Conservation (phyloP, 352 stramenopile genomes). For the Pythium scleroteichum region DNA sequence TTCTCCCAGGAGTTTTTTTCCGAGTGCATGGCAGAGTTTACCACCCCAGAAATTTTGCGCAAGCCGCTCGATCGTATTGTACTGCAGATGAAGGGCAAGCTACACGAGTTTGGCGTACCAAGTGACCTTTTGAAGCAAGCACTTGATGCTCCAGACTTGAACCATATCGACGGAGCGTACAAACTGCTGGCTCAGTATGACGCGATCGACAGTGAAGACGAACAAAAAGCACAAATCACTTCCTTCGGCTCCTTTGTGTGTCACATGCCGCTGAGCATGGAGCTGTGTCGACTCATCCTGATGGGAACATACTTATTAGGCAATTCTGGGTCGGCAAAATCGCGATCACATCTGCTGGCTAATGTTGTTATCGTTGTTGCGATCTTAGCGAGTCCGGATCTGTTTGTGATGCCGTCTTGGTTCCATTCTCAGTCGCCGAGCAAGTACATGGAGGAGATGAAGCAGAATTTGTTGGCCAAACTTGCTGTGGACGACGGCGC, state of each 20-base stretch:
- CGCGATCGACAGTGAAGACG: conserved; percentile 60
- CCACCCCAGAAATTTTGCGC: conserved; percentile 77
- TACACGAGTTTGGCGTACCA: conserved; percentile 70
- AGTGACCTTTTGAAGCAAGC: conserved; percentile 68
- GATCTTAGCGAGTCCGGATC: conserved; percentile 63
- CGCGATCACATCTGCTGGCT: conserved; percentile 26
- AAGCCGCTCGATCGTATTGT: conserved; percentile 84
- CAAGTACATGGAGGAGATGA: conserved; percentile 79
- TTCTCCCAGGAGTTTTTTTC: conserved; percentile 74
- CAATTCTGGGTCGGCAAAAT: neutral
- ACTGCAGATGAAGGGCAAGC: conserved; percentile 70
- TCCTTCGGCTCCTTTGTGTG: conserved; percentile 79
- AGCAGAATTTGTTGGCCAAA: conserved; percentile 67
- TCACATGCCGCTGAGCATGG: conserved; percentile 72
- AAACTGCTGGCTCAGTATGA: conserved; percentile 70
- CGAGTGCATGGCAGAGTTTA: conserved; percentile 76
- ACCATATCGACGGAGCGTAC: conserved; percentile 77
- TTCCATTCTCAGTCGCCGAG: conserved; percentile 68
- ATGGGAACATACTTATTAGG: conserved; percentile 38
- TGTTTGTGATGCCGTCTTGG: conserved; percentile 81
- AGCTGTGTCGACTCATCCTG: conserved; percentile 75
- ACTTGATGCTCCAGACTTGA: conserved; percentile 63
- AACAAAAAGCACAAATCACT: conserved; percentile 63
- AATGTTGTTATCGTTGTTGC: conserved; percentile 69
- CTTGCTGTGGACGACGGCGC: conserved; percentile 53